These are phyloP conservation scores for Ustilago shanxiensis DNA, from an alignment of 1,284 basidiomycete genomes.

Conservation along the genomic window DNA sequence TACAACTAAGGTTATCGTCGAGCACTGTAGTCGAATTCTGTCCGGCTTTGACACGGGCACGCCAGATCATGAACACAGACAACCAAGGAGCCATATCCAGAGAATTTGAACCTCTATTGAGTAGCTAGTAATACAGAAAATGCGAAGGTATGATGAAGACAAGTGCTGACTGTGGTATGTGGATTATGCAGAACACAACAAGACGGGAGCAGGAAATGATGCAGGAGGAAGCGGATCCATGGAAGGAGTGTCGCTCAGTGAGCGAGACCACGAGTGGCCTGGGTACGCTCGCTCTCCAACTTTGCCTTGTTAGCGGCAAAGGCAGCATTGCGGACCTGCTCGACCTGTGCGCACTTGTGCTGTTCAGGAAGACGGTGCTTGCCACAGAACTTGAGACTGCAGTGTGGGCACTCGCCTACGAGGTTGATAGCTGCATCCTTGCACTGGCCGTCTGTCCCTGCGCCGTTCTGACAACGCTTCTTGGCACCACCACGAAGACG, in stretches of 20 bases:
- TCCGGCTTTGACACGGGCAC: too few species aligned
- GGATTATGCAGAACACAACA: constrained; percentile 4
- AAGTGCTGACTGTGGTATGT: constrained; percentile 3
- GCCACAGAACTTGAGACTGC: constrained; percentile 67
- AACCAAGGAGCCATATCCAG: neutral
- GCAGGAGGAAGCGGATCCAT: neutral
- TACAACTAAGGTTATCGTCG: too few species aligned
- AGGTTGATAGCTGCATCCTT: constrained; percentile 69
- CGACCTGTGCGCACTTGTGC: constrained; percentile 66
- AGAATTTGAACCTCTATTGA: neutral
- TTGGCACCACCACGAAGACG: constrained; percentile 69
- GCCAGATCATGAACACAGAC: too few species aligned
- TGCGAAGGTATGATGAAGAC: constrained; percentile 5
- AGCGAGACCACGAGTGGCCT: constrained; percentile 64
- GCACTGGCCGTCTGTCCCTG: constrained; percentile 65
- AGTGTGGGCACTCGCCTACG: constrained; percentile 69
- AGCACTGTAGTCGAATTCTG: too few species aligned
- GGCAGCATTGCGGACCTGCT: constrained; percentile 65
- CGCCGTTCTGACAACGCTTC: constrained; percentile 68
- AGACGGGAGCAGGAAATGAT: constrained; percentile 2
- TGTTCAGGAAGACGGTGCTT: constrained; percentile 68
- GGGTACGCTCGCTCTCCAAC: constrained; percentile 67
- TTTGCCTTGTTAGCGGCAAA: constrained; percentile 69
- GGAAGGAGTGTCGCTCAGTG: constrained; percentile 42
- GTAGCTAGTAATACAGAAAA: constrained; percentile 1